Base-by-base conservation (phyloP, 2,329 filamentous ascomycete genomes). In the Alternaria solani region DNA sequence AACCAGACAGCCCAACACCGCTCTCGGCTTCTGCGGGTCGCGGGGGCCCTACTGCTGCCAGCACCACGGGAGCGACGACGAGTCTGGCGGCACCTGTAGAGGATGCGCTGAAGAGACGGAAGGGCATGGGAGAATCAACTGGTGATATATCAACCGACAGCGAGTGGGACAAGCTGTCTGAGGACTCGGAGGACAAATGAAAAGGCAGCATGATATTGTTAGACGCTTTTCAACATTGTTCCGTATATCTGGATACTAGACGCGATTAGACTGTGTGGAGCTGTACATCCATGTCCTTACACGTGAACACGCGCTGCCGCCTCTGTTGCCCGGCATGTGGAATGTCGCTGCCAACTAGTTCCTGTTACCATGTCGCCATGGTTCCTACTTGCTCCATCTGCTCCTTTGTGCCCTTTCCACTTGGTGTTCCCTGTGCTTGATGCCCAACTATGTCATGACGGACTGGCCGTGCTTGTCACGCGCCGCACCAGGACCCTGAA, bases 101-200 rank as follows among this genome's bases (percentile, higher is more conserved):
- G 36, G 75, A 77, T 32, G 79, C 79, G 46, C 32, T 83, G 63
- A 81, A 80, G 74, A 83, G 82, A 74, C 78, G 81, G 59, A 78
- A 72, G 70, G 81, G 65, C 63, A 70, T 80, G 57, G 78, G 81
- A 11, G 83, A 83, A 57, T 83, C 84, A 54, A 83, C 74, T 9
- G 85, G 84, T 11, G 85, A 87, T 65, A 73, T 84, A 63, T 94
- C 93, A 79, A 97, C 94, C 5, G 94, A 98, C 81, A 94, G 94
- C 74, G 94, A 98, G 81, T 98, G 94, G 94, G 94, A 97, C 83
- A 96, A 95, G 83, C 91, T 98, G 23, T 91, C 91, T 78, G 82
- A 80, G 61, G 78, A 74, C 48, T 75, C 75, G n/a, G 75, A 65
- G 26, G 75, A 76, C 23, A 76, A 70, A 71, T 78, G 67, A 75